A percentile compares a stretch with the other conserved stretches of the same genome.
phyloP scores from a whole-genome alignment of 2,329 filamentous ascomycete genomes.

The Ceratocystis papillata region DNA sequence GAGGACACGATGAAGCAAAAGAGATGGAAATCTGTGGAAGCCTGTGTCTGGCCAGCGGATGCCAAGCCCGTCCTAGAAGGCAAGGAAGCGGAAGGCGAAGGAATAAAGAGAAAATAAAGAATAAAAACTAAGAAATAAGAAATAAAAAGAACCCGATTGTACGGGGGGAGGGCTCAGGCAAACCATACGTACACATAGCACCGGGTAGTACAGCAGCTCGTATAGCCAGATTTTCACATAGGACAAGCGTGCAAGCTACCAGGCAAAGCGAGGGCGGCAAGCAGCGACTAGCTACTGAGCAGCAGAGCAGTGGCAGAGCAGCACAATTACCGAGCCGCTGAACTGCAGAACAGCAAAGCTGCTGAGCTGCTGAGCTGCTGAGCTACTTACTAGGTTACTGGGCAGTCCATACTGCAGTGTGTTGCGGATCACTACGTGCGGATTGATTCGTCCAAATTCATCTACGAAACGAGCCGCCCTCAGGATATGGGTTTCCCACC shows the following conservation, averaged over 20 bases:
- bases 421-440: not conserved
- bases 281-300: not conserved
- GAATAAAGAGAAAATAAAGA: too few relatives aligned
- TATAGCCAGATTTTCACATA: slow-evolving; percentile 12
- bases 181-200: not conserved
- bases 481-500: not conserved
- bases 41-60: not conserved
- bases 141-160: not conserved
- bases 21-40: slow-evolving; percentile 2
- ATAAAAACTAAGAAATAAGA: not conserved
- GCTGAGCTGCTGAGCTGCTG: too few relatives aligned
- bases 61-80: not conserved
- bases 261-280: not conserved
- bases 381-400: too few relatives aligned
- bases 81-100: not conserved
- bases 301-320: too few relatives aligned
- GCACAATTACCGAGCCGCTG: too few relatives aligned
- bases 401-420: not conserved
- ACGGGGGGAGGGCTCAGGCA: not conserved
- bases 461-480: not conserved
- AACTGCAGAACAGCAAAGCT: too few relatives aligned
- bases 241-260: slow-evolving; percentile 5
- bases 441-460: not conserved
- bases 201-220: slow-evolving; percentile 11
- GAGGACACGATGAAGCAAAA: slow-evolving; percentile 5